Base-by-base conservation (phyloP, 768 basidiomycete species). In the Hericium alpestre region DNA sequence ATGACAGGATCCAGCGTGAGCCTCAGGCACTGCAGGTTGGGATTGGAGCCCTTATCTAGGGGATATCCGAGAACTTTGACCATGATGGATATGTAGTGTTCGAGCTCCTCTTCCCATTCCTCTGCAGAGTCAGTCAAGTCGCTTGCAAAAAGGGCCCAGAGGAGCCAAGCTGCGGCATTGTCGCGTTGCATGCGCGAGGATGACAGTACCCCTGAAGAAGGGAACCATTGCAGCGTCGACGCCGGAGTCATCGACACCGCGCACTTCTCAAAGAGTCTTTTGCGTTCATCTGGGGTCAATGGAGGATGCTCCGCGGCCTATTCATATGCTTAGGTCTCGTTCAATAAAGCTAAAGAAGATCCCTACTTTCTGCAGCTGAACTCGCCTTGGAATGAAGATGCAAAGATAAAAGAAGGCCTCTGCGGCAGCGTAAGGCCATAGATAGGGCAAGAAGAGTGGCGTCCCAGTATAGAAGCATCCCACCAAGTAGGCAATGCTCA, bases 81-180 rank as follows among this genome's bases (percentile, higher is more conserved):
- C 20, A 82, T 62, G 6, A 40, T 57, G 5, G 64, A 51, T 1
- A 81, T 53, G 61, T 84, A 85, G 18, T 64, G 71, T 9, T 74
- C 70, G 2, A 85, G 62, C 63, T 84, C 84, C 2, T 79, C 79
- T 13, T 68, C 63, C 75, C 79, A 80, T 39, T 73, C 74, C 16
- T 70, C 58, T 18, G 60, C 54, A 5, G 60, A 49, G 9, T 70
- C 64, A 4, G 69, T 64, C 37, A 67, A 64, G 5, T 74, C 68
- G 3, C 72, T 66, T 1, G 76, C 76, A 64, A 84, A 86, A 22
- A 86, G 59, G 0, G 81, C 79, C 83, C 83, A 86, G 6, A 81
- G 70, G n/a, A 86, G 65, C 84, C 83, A 86, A 51, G 83, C 80
- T 5, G 71, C 50, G 41, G 78, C 67, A 59, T 86, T 83, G 13